Base-by-base conservation (phyloP, 1,139 yeast genomes). In the Suhomyces maxii region DNA sequence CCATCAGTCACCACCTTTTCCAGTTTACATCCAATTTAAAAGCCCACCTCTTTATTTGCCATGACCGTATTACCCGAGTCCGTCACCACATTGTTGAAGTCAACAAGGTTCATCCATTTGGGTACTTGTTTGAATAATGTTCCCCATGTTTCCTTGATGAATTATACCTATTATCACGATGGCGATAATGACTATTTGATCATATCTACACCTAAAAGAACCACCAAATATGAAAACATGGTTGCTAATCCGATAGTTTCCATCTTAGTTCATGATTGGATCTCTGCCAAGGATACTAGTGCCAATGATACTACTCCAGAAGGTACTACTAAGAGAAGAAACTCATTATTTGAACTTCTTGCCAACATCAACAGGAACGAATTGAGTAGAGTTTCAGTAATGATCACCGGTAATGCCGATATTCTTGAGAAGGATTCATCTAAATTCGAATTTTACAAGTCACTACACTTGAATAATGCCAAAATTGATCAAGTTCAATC, bases 121-220 rank as follows among this genome's bases (percentile, higher is more conserved):
- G 97, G 91, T 8, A 90, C 97, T 2, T 80, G 87, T 48, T 68
- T 76, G 41, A 69, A 83, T 43, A 77, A 84, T 48, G 60, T 78
- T 32, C 97, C 97, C 7, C 95, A 90, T 55, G 95, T 89, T 2
- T 80, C 93, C 10, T 76, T 90, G 55, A 90, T 90, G 97, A 90
- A 89, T 65, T 90, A 87, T 63, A 83, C 93, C 5, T 88, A 82
- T 39, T 79, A 67, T 58, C 66, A 65, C 36, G 64, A 67, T 26
- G 61, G 64, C 47, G 76, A 69, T 37, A 59, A 63, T 6, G 76
- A 76, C 45, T 74, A 77, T 49, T 79, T 89, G 41, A 80, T 90
- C 33, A 71, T 90, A 49, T 81, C 95, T 7, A 83, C 95, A 1
- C 84, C 84, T 2, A 77, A 74, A 50, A 67, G 77, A 46, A 87